phyloP scores from a whole-genome alignment of 2,329 filamentous ascomycete genomes.

The Pseudogymnoascus sp. region DNA sequence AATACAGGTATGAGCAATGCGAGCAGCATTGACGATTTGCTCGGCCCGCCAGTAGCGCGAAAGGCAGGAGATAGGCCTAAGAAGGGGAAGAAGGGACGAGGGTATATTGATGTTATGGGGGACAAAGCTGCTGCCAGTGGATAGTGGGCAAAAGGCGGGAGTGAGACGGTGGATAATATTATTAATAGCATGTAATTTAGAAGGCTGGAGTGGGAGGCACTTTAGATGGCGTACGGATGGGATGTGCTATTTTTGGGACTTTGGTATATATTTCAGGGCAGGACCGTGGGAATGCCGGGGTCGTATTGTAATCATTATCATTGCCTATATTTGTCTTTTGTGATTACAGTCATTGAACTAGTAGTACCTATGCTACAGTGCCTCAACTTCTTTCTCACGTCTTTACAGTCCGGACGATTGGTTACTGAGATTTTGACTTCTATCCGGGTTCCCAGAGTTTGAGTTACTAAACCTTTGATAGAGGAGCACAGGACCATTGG shows the following conservation, averaged over 20 bases:
- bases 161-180: neutral
- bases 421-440: neutral
- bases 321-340: neutral
- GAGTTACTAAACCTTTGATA: neutral
- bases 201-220: neutral
- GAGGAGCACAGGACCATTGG: neutral
- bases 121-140: constrained; percentile 12
- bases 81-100: constrained; percentile 72
- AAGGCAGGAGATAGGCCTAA: constrained; percentile 53
- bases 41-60: constrained; percentile 66
- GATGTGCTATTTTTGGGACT: neutral
- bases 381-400: neutral
- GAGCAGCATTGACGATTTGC: constrained; percentile 89
- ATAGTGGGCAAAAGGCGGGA: neutral
- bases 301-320: neutral
- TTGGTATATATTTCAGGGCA: constrained; percentile 4
- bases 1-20: constrained; percentile 80
- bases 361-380: neutral
- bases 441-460: neutral
- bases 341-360: neutral
- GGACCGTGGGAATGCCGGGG: constrained; percentile 1
- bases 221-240: constrained; percentile 3
- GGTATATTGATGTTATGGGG: constrained; percentile 94
- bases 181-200: constrained; percentile 8
- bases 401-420: neutral